A percentile compares a stretch with the other conserved stretches of the same genome.
Evolutionary conservation across 352 stramenopile species (phyloP).

Genomic region (Globisporangium splendens): DNA sequence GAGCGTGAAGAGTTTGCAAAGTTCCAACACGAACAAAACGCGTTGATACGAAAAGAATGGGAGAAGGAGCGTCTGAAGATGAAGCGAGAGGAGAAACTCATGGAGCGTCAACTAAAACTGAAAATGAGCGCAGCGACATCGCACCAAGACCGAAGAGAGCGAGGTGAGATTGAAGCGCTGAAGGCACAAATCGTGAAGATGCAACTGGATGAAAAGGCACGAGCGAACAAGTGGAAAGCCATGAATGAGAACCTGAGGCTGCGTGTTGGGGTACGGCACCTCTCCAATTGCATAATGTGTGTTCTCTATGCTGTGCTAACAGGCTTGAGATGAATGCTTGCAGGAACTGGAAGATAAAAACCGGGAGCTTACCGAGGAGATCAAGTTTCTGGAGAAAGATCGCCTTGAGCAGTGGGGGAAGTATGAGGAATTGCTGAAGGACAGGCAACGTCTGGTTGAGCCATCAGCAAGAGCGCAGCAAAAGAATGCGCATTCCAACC

Average conservation of each 20-base stretch:
- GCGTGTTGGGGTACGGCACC: conserved; percentile 44
- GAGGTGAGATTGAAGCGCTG: conserved; percentile 64
- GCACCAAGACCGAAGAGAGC: conserved; percentile 53
- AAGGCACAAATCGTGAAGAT: conserved; percentile 84
- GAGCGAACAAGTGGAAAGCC: conserved; percentile 59
- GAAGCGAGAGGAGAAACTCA: conserved; percentile 62
- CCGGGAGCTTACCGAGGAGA: conserved; percentile 60
- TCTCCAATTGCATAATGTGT: neutral
- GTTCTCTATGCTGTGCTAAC: neutral
- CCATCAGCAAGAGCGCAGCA: neutral
- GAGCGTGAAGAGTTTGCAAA: conserved; percentile 46
- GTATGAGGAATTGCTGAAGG: conserved; percentile 50
- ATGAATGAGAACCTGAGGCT: conserved; percentile 64
- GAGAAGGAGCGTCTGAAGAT: conserved; percentile 66
- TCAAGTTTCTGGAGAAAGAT: conserved; percentile 78
- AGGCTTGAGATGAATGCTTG: conserved; percentile 1
- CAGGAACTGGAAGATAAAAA: conserved; percentile 81
- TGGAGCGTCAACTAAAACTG: conserved; percentile 74
- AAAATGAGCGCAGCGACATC: conserved; percentile 53
- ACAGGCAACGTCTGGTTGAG: conserved; percentile 22
- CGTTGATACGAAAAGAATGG: conserved; percentile 67
- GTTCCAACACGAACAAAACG: conserved; percentile 50
- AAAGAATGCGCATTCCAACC: conserved; percentile 7
- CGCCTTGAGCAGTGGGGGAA: conserved; percentile 74
- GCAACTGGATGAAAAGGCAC: conserved; percentile 62